Base-by-base conservation (phyloP, 495 filamentous ascomycete genomes). In the Bombardia bombarda region DNA sequence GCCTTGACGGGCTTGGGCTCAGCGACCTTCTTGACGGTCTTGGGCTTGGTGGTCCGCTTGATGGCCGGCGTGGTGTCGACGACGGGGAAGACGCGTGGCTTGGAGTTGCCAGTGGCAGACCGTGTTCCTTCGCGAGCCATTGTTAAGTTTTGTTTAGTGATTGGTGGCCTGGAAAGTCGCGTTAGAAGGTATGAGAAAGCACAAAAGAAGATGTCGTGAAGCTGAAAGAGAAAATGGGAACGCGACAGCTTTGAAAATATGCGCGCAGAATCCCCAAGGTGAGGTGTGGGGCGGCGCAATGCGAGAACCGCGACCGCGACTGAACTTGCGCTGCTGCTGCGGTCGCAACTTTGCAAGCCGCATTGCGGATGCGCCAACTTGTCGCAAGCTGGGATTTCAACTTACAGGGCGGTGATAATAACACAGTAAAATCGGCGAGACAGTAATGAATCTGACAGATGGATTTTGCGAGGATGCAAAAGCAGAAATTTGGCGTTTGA, bases 121-220 rank as follows among this genome's bases (percentile, higher is more conserved):
- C 73, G 70, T 40, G 73, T 77, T 53, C 72, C 72, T 66, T 76
- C 73, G 52, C 71, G 70, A 57, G 71, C 56, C 73, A 76, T 76
- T 51, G 53, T 58, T 46, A 45, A 39, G 56, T 55, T 38, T 36
- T 32, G 22, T 24, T 16, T 36, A 38, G 16, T 32, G 37, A 40
- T 10, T 19, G 30, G 46, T 28, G 2, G 2, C n/a, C 51, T 55
- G 39, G 13, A 18, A n/a, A 26, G 36, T 33, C 12, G 35, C 18
- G 35, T 51, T 42, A 46, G 13, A 12, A 13, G 18, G 46, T 14
- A 33, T 31, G 43, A 24, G 28, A 5, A 28, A 30, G 38, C 16
- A 24, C 38, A 16, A 24, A 40, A 25, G 4, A 28, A 8, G 14
- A 13, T 16, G 36, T 7, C 13, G 26, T 16, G 14, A 32, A 31